A percentile compares a stretch with the other conserved stretches of the same genome.
phyloP scores from a whole-genome alignment of 2,329 filamentous ascomycete species.

The Claviceps arundinis region DNA sequence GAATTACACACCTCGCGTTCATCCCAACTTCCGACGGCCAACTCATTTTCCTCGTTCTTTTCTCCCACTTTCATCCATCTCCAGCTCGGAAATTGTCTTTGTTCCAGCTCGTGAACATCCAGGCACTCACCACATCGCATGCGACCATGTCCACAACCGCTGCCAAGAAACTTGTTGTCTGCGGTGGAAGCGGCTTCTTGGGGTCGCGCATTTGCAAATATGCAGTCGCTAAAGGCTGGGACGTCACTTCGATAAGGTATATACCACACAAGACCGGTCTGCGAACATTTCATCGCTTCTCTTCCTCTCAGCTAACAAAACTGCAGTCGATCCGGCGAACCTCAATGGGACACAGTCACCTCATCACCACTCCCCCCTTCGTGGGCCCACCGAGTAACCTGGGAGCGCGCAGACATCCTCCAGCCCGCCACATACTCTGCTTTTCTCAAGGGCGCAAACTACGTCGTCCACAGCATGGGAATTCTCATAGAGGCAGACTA shows the following conservation, averaged over 20 bases:
- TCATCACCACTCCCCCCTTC: conserved; percentile 54
- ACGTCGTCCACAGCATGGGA: conserved; percentile 88
- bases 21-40: background rate
- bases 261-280: background rate
- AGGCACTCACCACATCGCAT: background rate
- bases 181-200: conserved; percentile 86
- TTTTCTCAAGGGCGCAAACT: conserved; percentile 64
- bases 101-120: background rate
- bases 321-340: conserved; percentile 73
- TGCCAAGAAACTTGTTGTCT: conserved; percentile 70
- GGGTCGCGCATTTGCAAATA: conserved; percentile 83
- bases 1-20: background rate
- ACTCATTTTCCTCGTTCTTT: background rate
- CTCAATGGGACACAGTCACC: conserved; percentile 71
- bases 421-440: conserved; percentile 66
- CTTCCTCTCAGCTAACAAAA: background rate
- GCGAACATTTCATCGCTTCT: no score
- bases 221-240: conserved; percentile 74
- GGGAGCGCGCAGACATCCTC: conserved; percentile 82
- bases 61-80: background rate
- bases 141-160: conserved; percentile 36
- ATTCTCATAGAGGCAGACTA: conserved; percentile 96
- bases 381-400: conserved; percentile 74
- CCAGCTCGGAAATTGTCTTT: no score
- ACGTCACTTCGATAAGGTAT: conserved; percentile 86